Evolutionary conservation across 1,284 basidiomycete genomes (phyloP).

Genomic region (Xerocomus nothofagi): DNA sequence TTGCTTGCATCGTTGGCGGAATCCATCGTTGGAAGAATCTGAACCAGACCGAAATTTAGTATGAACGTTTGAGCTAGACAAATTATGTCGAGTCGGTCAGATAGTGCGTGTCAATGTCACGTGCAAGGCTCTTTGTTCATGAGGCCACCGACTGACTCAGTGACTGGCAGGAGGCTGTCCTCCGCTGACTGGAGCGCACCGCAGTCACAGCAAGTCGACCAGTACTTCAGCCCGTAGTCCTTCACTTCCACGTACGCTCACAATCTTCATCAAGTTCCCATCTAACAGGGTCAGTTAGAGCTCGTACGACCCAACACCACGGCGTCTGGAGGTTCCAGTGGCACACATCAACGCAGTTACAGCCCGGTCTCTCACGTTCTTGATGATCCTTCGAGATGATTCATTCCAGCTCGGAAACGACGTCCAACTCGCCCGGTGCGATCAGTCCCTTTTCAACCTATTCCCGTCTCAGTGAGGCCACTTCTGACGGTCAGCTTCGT

Average conservation of each 20-base stretch:
- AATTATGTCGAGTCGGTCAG: background rate
- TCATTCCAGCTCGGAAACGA: conserved; percentile 29
- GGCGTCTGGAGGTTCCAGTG: background rate
- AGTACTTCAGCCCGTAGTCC: background rate
- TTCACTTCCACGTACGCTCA: conserved; percentile 1
- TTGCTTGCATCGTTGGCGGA: background rate
- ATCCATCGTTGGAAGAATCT: too few relatives aligned
- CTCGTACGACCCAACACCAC: background rate
- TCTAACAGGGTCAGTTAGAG: background rate
- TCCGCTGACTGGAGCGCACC: background rate
- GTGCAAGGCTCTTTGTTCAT: conserved; percentile 6
- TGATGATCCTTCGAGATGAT: conserved; percentile 18
- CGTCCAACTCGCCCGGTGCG: conserved; percentile 24
- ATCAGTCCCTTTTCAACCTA: conserved; percentile 35
- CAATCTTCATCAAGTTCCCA: background rate
- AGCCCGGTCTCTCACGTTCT: conserved; percentile 1
- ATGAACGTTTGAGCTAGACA: too few relatives aligned
- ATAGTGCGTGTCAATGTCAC: conserved; percentile 7
- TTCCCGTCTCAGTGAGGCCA: conserved; percentile 53
- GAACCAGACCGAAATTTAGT: background rate
- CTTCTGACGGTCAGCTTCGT: conserved; percentile 58
- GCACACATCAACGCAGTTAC: background rate
- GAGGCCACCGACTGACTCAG: background rate
- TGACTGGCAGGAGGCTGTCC: conserved; percentile 6
- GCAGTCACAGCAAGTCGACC: conserved; percentile 11